Percentiles rank a stretch among this genome's conserved stretches.
Evolutionary conservation across 371 early-diverging fungal species (phyloP).

Genomic region (Mortierella sp.): DNA sequence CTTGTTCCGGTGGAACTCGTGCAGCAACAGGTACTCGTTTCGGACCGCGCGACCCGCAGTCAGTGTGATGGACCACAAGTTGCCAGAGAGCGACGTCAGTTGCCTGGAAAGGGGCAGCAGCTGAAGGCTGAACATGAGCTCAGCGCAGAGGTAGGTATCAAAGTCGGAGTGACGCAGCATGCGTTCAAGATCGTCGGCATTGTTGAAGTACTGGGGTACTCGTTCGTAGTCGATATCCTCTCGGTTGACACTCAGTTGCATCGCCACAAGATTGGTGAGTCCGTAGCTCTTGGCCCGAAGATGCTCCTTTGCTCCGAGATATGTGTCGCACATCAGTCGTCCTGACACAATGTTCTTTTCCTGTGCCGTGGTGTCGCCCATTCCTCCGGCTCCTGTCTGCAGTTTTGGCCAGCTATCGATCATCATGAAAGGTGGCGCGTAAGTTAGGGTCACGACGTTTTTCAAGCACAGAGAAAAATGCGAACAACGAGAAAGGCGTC

Average conservation of each 20-base stretch:
- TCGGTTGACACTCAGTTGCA: constrained; percentile 85
- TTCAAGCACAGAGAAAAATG: neutral
- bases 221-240: constrained; percentile 90
- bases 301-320: constrained; percentile 89
- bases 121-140: constrained; percentile 91
- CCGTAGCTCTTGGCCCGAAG: constrained; percentile 90
- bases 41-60: constrained; percentile 97
- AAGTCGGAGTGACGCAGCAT: constrained; percentile 86
- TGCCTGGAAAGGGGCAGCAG: constrained; percentile 95
- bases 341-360: constrained; percentile 88
- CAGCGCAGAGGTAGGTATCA: constrained; percentile 86
- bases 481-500: too few species aligned
- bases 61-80: constrained; percentile 92
- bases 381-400: constrained; percentile 86
- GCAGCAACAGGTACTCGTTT: constrained; percentile 98
- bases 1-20: constrained; percentile 95
- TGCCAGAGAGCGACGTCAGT: constrained; percentile 94
- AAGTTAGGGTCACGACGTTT: constrained; percentile 24
- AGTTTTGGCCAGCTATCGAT: constrained; percentile 78
- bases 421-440: neutral
- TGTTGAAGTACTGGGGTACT: constrained; percentile 77
- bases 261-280: constrained; percentile 81
- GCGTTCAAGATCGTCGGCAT: constrained; percentile 70
- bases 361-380: constrained; percentile 81
- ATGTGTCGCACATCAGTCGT: constrained; percentile 97